phyloP scores from a whole-genome alignment of 1,284 basidiomycete genomes.

The Trametes hirsuta region DNA sequence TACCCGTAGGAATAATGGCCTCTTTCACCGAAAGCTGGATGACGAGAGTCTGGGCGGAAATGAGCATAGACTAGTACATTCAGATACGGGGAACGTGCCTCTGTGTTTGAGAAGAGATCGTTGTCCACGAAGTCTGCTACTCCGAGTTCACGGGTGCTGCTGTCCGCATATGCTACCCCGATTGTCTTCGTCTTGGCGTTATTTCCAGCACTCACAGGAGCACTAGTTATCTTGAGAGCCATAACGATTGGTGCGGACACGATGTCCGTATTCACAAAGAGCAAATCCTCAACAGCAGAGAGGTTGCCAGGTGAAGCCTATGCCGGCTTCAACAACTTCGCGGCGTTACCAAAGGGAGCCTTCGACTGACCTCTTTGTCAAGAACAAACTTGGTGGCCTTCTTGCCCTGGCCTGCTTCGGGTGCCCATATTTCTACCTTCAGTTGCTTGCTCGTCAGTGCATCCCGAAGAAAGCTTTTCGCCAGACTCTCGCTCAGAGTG shows the following conservation, averaged over 20 bases:
- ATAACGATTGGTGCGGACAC: constrained; percentile 89
- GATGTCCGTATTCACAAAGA: constrained; percentile 87
- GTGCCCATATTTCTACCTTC: constrained; percentile 90
- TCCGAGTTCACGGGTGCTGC: constrained; percentile 73
- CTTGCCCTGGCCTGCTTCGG: constrained; percentile 75
- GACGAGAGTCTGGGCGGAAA: constrained; percentile 72
- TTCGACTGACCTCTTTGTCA: constrained; percentile 71
- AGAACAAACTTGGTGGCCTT: constrained; percentile 75
- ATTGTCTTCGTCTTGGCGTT: constrained; percentile 60
- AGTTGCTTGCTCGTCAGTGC: constrained; percentile 91
- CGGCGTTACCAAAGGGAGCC: neutral
- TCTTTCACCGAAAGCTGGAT: constrained; percentile 98
- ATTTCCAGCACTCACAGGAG: constrained; percentile 44
- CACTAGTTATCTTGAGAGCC: constrained; percentile 79
- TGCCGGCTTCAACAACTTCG: neutral
- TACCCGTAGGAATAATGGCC: constrained; percentile 76
- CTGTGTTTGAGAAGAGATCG: constrained; percentile 94
- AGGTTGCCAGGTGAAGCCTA: constrained; percentile 96
- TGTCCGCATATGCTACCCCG: constrained; percentile 80
- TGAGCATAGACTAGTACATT: neutral
- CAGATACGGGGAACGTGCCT: constrained; percentile 54
- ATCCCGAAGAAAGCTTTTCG: constrained; percentile 87
- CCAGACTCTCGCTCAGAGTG: constrained; percentile 79
- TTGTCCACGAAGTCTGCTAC: constrained; percentile 93
- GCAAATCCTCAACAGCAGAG: constrained; percentile 90